phyloP scores from a whole-genome alignment of 306 rosid species.

The Quercus berberidifolia region DNA sequence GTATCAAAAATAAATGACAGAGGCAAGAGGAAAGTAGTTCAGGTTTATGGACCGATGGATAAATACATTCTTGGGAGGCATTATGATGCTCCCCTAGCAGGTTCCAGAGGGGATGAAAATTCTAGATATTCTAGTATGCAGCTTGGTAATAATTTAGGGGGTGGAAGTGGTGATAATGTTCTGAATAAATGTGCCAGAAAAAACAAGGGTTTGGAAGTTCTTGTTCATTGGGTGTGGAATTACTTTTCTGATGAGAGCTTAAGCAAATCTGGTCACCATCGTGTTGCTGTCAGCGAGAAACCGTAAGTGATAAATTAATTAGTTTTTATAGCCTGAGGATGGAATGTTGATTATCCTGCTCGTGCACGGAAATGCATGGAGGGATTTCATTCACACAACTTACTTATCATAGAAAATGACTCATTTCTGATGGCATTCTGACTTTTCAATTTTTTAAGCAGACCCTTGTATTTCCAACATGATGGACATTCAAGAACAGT shows the following conservation, averaged over 20 bases:
- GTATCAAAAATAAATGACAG: conserved; percentile 17
- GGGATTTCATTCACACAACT: not conserved
- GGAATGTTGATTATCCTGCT: not conserved
- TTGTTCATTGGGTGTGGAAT: conserved; percentile 81
- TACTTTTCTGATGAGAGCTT: conserved; percentile 56
- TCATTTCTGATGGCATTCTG: conserved; percentile 25
- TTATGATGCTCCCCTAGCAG: conserved; percentile 12
- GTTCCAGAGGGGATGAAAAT: conserved; percentile 26
- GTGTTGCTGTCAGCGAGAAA: conserved; percentile 52
- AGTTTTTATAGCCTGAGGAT: not conserved
- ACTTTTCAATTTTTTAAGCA: conserved; percentile 36
- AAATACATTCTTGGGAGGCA: conserved; percentile 15
- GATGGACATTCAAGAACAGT: conserved; percentile 87
- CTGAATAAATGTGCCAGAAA: conserved; percentile 20
- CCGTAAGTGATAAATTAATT: conserved; percentile 38
- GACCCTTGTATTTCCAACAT: conserved; percentile 87
- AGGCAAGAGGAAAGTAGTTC: conserved; percentile 35
- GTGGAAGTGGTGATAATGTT: conserved; percentile 9
- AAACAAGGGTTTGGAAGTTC: conserved; percentile 53
- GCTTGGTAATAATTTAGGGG: conserved; percentile 15
- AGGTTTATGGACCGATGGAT: conserved; percentile 46
- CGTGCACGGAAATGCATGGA: not conserved
- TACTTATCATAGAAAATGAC: not conserved
- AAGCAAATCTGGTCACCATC: conserved; percentile 28
- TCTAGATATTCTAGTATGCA: conserved; percentile 7